phyloP scores from a whole-genome alignment of 805 yeast species.

The Lipomyces starkeyi region DNA sequence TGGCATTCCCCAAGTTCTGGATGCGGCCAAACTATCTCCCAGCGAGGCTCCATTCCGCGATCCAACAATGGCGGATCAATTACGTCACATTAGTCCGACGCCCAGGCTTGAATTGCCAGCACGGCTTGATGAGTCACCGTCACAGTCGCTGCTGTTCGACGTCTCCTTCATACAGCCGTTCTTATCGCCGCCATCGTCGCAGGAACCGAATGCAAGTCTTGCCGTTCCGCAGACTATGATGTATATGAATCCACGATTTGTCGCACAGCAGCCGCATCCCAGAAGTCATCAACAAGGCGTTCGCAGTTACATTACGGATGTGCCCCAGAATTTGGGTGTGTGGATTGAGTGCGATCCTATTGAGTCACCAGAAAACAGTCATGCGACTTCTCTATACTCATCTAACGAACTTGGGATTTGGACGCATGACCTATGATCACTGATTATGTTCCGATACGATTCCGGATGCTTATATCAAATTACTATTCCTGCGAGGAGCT shows the following conservation, averaged over 20 bases:
- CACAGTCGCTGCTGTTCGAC: background rate
- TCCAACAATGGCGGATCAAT: background rate
- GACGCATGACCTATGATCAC: background rate
- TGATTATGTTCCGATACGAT: background rate
- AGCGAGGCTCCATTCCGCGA: background rate
- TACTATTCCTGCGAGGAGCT: background rate
- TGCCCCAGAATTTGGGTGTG: slow-evolving; percentile 15
- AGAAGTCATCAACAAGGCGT: slow-evolving; percentile 2
- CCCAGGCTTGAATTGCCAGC: background rate
- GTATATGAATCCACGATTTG: background rate
- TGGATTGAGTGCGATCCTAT: slow-evolving; percentile 26
- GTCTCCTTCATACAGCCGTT: background rate
- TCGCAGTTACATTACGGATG: slow-evolving; percentile 2
- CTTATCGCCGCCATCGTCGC: background rate
- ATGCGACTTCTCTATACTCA: background rate
- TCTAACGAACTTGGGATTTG: background rate
- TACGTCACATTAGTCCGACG: background rate
- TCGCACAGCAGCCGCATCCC: background rate
- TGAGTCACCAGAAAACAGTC: background rate
- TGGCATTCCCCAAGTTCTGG: background rate
- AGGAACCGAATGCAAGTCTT: background rate
- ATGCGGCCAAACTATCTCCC: background rate
- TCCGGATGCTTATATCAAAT: background rate
- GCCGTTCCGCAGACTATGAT: background rate
- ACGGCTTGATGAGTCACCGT: background rate